Conservation (phyloP, 805 yeast species). For the Clavispora fructus region DNA sequence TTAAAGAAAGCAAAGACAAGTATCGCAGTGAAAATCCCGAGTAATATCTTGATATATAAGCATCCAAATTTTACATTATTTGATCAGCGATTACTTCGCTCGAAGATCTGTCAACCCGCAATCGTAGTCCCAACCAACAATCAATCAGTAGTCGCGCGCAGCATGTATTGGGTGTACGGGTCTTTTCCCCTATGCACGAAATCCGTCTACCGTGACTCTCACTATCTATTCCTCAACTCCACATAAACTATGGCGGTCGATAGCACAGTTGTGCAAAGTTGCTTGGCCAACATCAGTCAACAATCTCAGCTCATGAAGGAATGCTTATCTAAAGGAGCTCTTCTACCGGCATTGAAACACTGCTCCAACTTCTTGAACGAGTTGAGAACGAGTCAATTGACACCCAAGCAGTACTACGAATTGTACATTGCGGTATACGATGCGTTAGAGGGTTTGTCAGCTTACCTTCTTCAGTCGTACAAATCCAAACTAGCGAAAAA, state of each 20-base stretch:
- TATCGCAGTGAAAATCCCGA: constrained; percentile 33
- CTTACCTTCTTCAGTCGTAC: constrained; percentile 62
- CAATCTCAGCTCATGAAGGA: constrained; percentile 75
- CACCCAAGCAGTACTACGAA: constrained; percentile 93
- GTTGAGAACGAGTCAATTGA: constrained; percentile 64
- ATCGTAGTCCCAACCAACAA: too few species aligned
- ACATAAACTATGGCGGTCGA: not conserved
- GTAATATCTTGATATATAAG: not conserved
- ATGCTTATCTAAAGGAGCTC: constrained; percentile 56
- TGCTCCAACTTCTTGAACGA: constrained; percentile 79
- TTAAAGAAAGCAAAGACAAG: constrained; percentile 58
- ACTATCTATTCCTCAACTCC: not conserved
- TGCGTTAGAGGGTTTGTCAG: constrained; percentile 63
- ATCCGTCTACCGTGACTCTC: not conserved
- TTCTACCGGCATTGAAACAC: constrained; percentile 86
- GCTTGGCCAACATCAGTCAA: constrained; percentile 47
- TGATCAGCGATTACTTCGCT: not conserved
- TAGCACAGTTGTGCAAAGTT: constrained; percentile 8
- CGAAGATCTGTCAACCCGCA: too few species aligned
- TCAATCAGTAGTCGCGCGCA: too few species aligned
- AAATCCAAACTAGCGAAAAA: constrained; percentile 47
- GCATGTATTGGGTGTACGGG: not conserved
- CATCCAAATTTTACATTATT: too few species aligned
- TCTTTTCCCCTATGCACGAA: not conserved
- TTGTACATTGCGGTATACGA: constrained; percentile 81